Evolutionary conservation across 169 alveolate genomes (phyloP).

Genomic region (Plasmodium fragile): DNA sequence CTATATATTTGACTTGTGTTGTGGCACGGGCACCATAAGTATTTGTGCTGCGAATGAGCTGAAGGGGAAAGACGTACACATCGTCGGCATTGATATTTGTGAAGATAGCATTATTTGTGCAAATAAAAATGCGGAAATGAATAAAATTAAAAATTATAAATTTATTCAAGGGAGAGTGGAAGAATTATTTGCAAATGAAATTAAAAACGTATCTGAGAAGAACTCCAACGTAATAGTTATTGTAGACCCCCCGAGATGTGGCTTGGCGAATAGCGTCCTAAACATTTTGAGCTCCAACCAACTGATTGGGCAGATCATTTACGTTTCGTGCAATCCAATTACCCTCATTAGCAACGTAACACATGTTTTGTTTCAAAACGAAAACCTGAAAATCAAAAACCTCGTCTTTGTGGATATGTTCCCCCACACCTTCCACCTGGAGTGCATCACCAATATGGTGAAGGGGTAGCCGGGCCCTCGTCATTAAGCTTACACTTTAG

Average conservation of each 20-base stretch:
- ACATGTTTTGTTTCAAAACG: conserved; percentile 61
- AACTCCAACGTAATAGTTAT: conserved; percentile 67
- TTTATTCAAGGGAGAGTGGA: conserved; percentile 75
- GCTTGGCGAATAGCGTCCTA: conserved; percentile 54
- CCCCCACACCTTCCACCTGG: conserved; percentile 76
- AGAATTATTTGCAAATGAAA: conserved; percentile 62
- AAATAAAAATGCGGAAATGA: conserved; percentile 67
- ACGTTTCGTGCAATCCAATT: conserved; percentile 75
- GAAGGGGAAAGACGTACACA: conserved; percentile 27
- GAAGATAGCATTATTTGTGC: conserved; percentile 74
- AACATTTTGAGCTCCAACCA: conserved; percentile 47
- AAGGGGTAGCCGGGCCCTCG: neutral
- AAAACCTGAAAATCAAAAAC: conserved; percentile 50
- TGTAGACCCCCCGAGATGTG: conserved; percentile 76
- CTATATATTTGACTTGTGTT: conserved; percentile 74
- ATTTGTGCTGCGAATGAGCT: conserved; percentile 66
- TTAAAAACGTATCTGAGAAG: conserved; percentile 27
- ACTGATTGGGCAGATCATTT: conserved; percentile 62
- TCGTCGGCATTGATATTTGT: conserved; percentile 74
- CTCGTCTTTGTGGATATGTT: conserved; percentile 75
- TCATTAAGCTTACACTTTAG: neutral
- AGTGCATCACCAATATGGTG: conserved; percentile 56
- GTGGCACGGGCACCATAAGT: conserved; percentile 77
- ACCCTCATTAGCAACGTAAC: conserved; percentile 59
- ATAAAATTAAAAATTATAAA: conserved; percentile 72